phyloP scores from a whole-genome alignment of 805 yeast genomes.

The Ogataea populi-albae region DNA sequence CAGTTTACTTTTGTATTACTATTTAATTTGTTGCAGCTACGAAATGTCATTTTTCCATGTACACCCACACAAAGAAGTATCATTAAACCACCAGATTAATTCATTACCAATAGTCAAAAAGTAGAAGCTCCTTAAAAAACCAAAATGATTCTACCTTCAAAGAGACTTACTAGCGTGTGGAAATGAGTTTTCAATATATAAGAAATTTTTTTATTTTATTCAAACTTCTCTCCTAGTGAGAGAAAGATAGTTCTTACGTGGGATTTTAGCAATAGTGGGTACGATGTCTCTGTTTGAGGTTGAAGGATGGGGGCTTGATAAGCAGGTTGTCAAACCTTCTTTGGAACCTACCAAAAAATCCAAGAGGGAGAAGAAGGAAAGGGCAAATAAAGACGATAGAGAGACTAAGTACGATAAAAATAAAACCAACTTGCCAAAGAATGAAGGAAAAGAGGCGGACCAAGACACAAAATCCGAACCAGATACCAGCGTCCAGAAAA shows the following conservation, averaged over 20 bases:
- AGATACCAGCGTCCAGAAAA: too few species aligned
- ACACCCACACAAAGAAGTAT: too few species aligned
- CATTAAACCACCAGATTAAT: too few species aligned
- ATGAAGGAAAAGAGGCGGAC: not conserved
- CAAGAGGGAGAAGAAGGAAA: constrained; percentile 18
- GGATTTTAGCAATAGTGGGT: not conserved
- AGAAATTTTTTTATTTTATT: not conserved
- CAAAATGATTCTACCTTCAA: too few species aligned
- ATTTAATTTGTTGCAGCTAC: not conserved
- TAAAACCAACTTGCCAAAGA: constrained; percentile 5
- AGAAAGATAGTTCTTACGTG: not conserved
- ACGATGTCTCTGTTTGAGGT: constrained; percentile 72
- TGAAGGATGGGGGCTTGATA: constrained; percentile 75
- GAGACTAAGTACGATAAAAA: constrained; percentile 6
- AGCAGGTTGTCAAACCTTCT: constrained; percentile 49
- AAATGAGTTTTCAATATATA: not conserved
- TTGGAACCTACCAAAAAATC: constrained; percentile 28
- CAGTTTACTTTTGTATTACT: constrained; percentile 5
- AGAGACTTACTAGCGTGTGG: not conserved
- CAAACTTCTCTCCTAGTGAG: not conserved
- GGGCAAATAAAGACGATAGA: constrained; percentile 9
- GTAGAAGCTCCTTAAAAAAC: too few species aligned
- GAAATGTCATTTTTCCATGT: too few species aligned
- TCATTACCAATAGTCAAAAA: too few species aligned
- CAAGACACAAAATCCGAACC: not conserved